These are phyloP conservation scores for Solanum chacoense DNA, from an alignment of 305 asterid species.

Conservation along the genomic window DNA sequence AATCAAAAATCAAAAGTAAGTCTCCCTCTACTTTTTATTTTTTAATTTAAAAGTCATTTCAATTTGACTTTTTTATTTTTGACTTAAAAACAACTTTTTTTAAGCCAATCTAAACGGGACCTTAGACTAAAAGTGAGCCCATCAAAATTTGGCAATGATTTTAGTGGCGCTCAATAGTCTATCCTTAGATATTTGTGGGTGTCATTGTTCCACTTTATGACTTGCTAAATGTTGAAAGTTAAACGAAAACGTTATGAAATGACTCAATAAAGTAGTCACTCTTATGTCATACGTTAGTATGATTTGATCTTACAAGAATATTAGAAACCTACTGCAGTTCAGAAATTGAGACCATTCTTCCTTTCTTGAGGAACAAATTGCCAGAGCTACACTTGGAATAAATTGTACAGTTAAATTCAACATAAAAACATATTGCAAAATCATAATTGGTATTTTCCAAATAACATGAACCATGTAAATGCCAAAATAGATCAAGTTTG, in stretches of 20 bases:
- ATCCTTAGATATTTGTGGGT: neutral
- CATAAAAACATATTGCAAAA: neutral
- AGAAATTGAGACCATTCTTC: neutral
- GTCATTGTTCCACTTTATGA: neutral
- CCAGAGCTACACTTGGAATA: neutral
- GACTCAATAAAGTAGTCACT: neutral
- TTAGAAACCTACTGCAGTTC: neutral
- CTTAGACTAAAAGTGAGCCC: neutral
- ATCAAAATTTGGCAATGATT: neutral
- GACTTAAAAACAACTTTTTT: too few relatives aligned
- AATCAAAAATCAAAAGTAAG: too few relatives aligned
- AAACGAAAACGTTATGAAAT: neutral
- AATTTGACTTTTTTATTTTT: too few relatives aligned
- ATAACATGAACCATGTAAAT: neutral
- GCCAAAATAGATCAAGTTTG: neutral
- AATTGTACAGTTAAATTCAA: neutral
- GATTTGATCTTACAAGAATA: neutral
- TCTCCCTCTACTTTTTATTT: too few relatives aligned
- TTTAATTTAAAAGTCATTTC: too few relatives aligned
- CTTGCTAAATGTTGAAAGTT: neutral
- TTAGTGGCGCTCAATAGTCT: neutral
- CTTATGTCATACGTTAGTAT: neutral
- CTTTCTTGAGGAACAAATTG: neutral
- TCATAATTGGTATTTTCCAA: neutral
- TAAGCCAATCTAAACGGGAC: too few relatives aligned